A percentile compares a stretch with the other conserved stretches of the same genome.
These are phyloP conservation scores for Venustampulla echinocandica DNA, from an alignment of 495 filamentous ascomycete genomes.

Conservation along the genomic window DNA sequence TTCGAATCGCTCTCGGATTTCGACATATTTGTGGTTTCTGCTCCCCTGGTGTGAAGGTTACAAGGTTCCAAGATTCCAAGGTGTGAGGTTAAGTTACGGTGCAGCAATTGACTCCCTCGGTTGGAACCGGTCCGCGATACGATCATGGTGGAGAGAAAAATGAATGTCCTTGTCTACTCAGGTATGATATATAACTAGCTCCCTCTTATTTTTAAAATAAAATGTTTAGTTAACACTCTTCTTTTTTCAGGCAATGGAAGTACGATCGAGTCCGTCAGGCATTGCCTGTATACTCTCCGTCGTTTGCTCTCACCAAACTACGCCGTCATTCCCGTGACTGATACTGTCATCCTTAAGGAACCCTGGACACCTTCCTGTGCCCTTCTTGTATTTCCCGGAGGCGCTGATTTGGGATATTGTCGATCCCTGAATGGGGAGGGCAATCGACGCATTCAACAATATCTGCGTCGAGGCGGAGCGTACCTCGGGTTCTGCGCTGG, in stretches of 20 bases:
- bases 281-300: slow-evolving; percentile 81
- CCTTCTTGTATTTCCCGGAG: slow-evolving; percentile 84
- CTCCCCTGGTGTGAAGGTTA: too few relatives aligned
- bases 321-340: slow-evolving; percentile 78
- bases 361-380: slow-evolving; percentile 86
- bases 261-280: slow-evolving; percentile 79
- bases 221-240: neutral
- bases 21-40: slow-evolving; percentile 35
- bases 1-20: slow-evolving; percentile 38
- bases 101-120: too few relatives aligned
- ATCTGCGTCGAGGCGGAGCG: slow-evolving; percentile 72
- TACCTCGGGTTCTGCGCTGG: slow-evolving; percentile 94
- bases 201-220: neutral
- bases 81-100: too few relatives aligned
- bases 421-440: slow-evolving; percentile 79
- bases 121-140: neutral
- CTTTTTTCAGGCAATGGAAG: slow-evolving; percentile 61
- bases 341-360: slow-evolving; percentile 74
- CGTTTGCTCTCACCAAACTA: slow-evolving; percentile 88
- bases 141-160: slow-evolving; percentile 32
- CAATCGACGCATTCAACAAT: slow-evolving; percentile 74
- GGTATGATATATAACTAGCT: too few relatives aligned
- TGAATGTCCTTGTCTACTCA: slow-evolving; percentile 85
- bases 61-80: too few relatives aligned
- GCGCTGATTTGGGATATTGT: slow-evolving; percentile 91